Percentiles rank a stretch among this genome's conserved stretches.
Evolutionary conservation across 2,329 filamentous ascomycete species (phyloP).

Genomic region (Diaporthe helianthi): DNA sequence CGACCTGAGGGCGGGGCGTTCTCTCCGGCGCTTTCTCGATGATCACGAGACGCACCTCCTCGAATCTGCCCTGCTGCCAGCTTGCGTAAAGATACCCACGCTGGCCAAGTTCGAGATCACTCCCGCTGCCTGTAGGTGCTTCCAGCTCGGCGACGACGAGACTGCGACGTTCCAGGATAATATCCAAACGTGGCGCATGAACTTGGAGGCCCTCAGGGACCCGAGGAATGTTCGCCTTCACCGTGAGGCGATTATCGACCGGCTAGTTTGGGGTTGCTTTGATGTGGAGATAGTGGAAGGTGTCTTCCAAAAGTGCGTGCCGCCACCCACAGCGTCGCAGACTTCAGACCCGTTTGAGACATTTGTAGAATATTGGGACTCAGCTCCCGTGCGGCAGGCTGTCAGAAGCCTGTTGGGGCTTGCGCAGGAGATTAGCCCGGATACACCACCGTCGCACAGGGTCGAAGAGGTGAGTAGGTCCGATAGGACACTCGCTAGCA

Average conservation of each 20-base stretch:
- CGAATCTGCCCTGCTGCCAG: not conserved
- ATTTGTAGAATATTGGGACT: constrained; percentile 4
- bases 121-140: not conserved
- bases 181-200: not conserved
- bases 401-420: not conserved
- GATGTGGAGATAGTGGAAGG: not conserved
- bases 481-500: not conserved
- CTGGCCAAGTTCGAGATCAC: constrained; percentile 6
- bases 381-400: not conserved
- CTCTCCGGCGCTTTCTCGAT: not conserved
- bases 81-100: not conserved
- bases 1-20: not conserved
- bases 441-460: not conserved
- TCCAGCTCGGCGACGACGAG: not conserved
- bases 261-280: not conserved
- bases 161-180: not conserved
- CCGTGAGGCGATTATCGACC: not conserved
- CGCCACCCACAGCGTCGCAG: not conserved
- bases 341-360: not conserved
- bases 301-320: not conserved
- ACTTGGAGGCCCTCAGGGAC: not conserved
- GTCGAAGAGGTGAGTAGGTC: not conserved
- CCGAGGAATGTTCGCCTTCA: not conserved
- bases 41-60: not conserved
- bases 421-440: not conserved